These are phyloP conservation scores for Cutaneotrichosporon arboriforme DNA, from an alignment of 1,284 basidiomycete genomes.

Conservation along the genomic window DNA sequence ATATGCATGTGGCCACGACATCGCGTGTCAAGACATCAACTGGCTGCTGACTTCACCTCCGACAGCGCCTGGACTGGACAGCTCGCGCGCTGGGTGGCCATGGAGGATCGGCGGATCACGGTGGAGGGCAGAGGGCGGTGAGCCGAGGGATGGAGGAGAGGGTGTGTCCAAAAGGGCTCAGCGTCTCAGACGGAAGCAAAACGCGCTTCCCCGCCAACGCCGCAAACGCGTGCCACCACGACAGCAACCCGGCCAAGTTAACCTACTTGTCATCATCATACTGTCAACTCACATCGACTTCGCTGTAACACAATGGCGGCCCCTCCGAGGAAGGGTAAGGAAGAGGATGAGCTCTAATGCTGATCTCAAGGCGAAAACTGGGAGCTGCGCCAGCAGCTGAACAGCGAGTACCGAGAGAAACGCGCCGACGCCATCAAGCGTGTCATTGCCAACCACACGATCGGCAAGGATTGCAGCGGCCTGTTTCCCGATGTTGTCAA, in stretches of 20 bases:
- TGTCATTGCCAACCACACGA: slow-evolving; percentile 92
- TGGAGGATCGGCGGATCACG: no score
- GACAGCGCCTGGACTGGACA: no score
- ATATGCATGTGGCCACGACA: no score
- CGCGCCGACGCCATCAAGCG: slow-evolving; percentile 98
- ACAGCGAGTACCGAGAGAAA: slow-evolving; percentile 90
- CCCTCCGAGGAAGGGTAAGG: slow-evolving; percentile 29
- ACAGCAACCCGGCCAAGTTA: not conserved
- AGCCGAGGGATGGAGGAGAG: no score
- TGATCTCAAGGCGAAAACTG: slow-evolving; percentile 69
- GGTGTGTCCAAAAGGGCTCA: no score
- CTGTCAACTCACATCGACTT: not conserved
- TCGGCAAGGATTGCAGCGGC: slow-evolving; percentile 93
- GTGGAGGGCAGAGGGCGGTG: no score
- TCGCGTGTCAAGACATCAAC: no score
- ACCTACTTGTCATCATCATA: not conserved
- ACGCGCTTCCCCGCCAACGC: not conserved
- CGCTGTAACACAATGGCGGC: slow-evolving; percentile 20
- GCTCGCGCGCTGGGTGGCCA: no score
- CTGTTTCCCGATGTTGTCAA: slow-evolving; percentile 97
- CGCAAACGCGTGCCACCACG: not conserved
- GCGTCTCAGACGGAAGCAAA: slow-evolving; percentile 2
- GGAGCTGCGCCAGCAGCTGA: slow-evolving; percentile 88
- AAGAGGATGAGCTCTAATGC: not conserved
- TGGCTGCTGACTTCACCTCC: no score